These are phyloP conservation scores for Coniochaeta sp. DNA, from an alignment of 2,329 filamentous ascomycete species.

Conservation along the genomic window DNA sequence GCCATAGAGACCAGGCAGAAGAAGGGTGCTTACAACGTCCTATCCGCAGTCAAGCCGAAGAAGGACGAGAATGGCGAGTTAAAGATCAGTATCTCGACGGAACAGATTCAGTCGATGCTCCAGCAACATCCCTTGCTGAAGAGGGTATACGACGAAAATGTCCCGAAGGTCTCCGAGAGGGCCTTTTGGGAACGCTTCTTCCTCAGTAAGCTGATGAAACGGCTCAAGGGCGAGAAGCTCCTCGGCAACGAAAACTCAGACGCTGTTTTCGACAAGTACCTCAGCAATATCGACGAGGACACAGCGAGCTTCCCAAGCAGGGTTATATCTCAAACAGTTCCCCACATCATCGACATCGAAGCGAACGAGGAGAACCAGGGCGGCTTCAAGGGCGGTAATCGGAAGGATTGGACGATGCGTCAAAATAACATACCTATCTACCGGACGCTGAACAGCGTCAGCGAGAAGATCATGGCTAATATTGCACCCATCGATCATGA, in stretches of 20 bases:
- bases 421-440: constrained; percentile 82
- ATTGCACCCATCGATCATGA: constrained; percentile 73
- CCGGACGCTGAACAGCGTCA: constrained; percentile 80
- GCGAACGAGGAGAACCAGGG: constrained; percentile 95
- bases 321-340: constrained; percentile 60
- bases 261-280: constrained; percentile 75
- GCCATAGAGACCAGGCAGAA: constrained; percentile 84
- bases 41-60: constrained; percentile 80
- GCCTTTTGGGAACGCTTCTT: constrained; percentile 96
- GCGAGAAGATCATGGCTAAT: constrained; percentile 87
- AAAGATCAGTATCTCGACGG: constrained; percentile 78
- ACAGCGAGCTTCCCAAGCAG: constrained; percentile 43
- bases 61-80: constrained; percentile 62
- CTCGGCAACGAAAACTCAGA: constrained; percentile 71
- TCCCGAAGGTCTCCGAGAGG: constrained; percentile 69
- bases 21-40: constrained; percentile 85
- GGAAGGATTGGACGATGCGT: constrained; percentile 84
- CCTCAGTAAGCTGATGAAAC: constrained; percentile 82
- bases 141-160: constrained; percentile 86
- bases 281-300: constrained; percentile 60
- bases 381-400: constrained; percentile 72
- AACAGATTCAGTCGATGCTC: constrained; percentile 91
- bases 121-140: constrained; percentile 87
- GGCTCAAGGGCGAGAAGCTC: constrained; percentile 82
- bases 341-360: constrained; percentile 85